A percentile compares a stretch with the other conserved stretches of the same genome.
Evolutionary conservation across 2,329 filamentous ascomycete genomes (phyloP).

Genomic region (Helicocarpus griseus): DNA sequence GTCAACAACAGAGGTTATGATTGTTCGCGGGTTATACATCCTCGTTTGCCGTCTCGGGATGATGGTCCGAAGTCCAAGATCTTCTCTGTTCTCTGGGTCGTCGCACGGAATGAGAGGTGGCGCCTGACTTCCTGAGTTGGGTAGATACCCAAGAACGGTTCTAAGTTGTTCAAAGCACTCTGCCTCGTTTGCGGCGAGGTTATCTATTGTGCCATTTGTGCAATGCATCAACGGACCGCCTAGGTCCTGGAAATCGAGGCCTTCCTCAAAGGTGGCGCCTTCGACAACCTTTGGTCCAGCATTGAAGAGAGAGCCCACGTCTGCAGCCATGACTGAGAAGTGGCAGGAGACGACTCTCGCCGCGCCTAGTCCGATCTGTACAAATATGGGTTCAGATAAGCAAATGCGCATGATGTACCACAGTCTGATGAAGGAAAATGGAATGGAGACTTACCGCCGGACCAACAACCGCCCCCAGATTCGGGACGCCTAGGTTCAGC

Average conservation of each 20-base stretch:
- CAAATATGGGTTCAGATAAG: neutral
- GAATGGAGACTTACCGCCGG: conserved; percentile 37
- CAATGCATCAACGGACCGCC: conserved; percentile 54
- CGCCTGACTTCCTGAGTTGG: conserved; percentile 46
- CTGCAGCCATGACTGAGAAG: conserved; percentile 56
- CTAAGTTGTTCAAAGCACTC: conserved; percentile 53
- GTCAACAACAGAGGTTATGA: conserved; percentile 51
- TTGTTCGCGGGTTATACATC: conserved; percentile 51
- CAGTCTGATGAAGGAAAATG: neutral
- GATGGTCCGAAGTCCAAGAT: conserved; percentile 43
- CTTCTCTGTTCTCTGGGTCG: conserved; percentile 43
- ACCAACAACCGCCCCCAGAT: conserved; percentile 53
- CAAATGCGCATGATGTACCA: neutral
- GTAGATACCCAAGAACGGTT: conserved; percentile 48
- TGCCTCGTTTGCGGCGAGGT: conserved; percentile 50
- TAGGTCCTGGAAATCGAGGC: conserved; percentile 47
- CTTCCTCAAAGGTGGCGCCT: conserved; percentile 56
- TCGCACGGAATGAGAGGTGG: conserved; percentile 40
- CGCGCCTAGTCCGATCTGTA: conserved; percentile 50
- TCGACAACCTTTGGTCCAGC: conserved; percentile 55
- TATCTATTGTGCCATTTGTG: conserved; percentile 58
- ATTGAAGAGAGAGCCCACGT: conserved; percentile 54
- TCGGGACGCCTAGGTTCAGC: conserved; percentile 54
- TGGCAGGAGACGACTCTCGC: conserved; percentile 53
- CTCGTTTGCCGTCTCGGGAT: conserved; percentile 49